Conservation (phyloP, 2,329 filamentous ascomycete genomes). For the Apiospora arundinis region DNA sequence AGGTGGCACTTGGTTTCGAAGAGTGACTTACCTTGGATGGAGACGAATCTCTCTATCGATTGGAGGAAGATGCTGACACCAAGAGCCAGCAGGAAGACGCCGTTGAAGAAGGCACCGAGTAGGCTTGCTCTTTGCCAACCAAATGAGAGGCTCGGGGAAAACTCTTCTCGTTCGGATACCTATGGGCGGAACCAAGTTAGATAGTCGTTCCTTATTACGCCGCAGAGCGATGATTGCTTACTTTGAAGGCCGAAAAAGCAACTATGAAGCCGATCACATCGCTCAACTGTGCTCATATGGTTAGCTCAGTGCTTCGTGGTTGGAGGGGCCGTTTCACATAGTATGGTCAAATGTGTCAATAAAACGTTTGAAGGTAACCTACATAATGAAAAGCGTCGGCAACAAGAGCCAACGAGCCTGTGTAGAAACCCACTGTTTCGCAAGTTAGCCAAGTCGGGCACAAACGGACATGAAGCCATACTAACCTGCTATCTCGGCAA, state of each 20-base stretch:
- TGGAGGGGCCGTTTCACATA: too few species aligned
- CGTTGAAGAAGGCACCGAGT: conserved; percentile 82
- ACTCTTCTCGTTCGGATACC: conserved; percentile 62
- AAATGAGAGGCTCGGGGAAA: conserved; percentile 68
- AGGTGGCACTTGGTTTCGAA: background rate
- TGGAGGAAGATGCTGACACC: conserved; percentile 77
- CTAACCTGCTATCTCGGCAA: conserved; percentile 52
- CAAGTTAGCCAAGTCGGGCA: background rate
- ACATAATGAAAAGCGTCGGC: conserved; percentile 84
- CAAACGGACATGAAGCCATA: background rate
- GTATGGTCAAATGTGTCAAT: background rate
- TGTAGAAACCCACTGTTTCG: conserved; percentile 49
- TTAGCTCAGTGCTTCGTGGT: conserved; percentile 21
- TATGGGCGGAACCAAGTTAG: conserved; percentile 36
- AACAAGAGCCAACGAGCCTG: conserved; percentile 72
- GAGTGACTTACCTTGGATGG: conserved; percentile 53
- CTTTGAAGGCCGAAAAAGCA: conserved; percentile 69
- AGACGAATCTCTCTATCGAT: conserved; percentile 72
- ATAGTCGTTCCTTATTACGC: background rate
- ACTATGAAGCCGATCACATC: conserved; percentile 74
- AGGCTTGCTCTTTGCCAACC: conserved; percentile 80
- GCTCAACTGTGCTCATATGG: conserved; percentile 54
- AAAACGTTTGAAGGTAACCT: too few species aligned
- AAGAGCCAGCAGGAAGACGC: conserved; percentile 74
- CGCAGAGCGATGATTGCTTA: conserved; percentile 37